Percentiles rank a stretch among this genome's conserved stretches.
These are phyloP conservation scores for Lasiodiplodia hormozganensis DNA, from an alignment of 2,329 filamentous ascomycete genomes.

Conservation along the genomic window DNA sequence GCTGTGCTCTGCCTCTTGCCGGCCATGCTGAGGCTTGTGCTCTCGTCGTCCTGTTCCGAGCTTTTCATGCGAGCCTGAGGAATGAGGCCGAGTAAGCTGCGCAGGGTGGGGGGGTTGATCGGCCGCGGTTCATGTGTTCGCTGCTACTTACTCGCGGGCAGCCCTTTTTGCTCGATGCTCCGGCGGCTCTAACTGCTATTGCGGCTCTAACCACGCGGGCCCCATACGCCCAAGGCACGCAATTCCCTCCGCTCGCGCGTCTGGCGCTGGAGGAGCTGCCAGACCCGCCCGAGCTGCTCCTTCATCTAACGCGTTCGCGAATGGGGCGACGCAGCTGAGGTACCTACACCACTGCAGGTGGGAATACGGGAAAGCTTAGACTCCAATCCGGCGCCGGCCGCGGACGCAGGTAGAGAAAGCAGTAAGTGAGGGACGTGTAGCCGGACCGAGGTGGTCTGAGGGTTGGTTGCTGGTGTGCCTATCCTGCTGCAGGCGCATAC, in stretches of 20 bases:
- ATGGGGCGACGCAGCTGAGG: conserved; percentile 5
- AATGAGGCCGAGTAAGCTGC: conserved; percentile 12
- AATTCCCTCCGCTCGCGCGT: conserved; percentile 17
- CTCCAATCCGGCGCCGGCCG: background rate
- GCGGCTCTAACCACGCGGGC: conserved; percentile 21
- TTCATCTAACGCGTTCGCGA: conserved; percentile 18
- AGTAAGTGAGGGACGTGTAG: conserved; percentile 11
- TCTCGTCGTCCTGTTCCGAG: conserved; percentile 4
- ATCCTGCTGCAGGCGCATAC: conserved; percentile 7
- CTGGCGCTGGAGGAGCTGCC: conserved; percentile 17
- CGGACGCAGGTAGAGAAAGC: conserved; percentile 3
- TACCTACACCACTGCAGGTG: conserved; percentile 1
- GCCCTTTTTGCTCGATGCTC: background rate
- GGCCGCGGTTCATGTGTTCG: background rate
- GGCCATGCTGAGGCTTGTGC: conserved; percentile 11
- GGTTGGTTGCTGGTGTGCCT: conserved; percentile 8
- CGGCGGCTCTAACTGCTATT: conserved; percentile 16
- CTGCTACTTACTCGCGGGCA: conserved; percentile 1
- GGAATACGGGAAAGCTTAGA: conserved; percentile 22
- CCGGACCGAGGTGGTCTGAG: conserved; percentile 24
- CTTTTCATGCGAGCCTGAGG: conserved; percentile 3
- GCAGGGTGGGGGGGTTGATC: conserved; percentile 10
- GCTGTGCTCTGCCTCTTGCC: conserved; percentile 14
- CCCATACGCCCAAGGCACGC: conserved; percentile 20
- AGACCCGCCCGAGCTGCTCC: conserved; percentile 1